Base-by-base conservation (phyloP, 345 rosid genomes). In the Aquilaria yunnanensis region DNA sequence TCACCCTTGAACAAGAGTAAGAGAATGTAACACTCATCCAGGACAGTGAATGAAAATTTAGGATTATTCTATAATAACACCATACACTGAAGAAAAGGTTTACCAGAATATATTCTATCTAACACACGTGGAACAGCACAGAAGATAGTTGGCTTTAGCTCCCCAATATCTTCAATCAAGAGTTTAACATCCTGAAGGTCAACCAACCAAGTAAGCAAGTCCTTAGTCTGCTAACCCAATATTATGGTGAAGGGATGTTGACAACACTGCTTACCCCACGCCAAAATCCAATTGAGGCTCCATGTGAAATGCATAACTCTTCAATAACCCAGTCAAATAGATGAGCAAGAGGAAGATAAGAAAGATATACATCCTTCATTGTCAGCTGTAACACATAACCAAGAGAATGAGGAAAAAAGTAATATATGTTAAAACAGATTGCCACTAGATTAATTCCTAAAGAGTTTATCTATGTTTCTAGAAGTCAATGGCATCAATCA, bases 51-150 rank as follows among this genome's bases (percentile, higher is more conserved):
- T 52, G n/a, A 11, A 52, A 37, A 1, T 37, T 4, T 37, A 37
- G 1, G 8, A 37, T 37, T 9, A 37, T 37, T 14, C 16, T 30
- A 43, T 6, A 61, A 31, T 37, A n/a, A 9, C 12, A 30, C 46
- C 37, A 55, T 59, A 11, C 41, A 43, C 48, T 41, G 10, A 63
- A 6, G 9, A 43, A 53, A 61, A 54, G 65, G 23, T 47, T 75
- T 68, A 91, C 99, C 96, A 8, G 83, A 55, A 78, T 95, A 75
- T 67, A 95, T 74, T 77, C 92, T 84, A 49, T 95, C 96, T 55
- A 95, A 68, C 32, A 95, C 99, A 16, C 97, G 99, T 56, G 99
- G 99, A 72, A 95, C 97, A 14, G 99, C 97, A 68, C 99, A 95
- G 75, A 95, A 91, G 60, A 89, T 62, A 68, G 89, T 81, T 41